Percentiles rank a stretch among this genome's conserved stretches.
These are phyloP conservation scores for Podaxis carcinomalis DNA, from an alignment of 768 basidiomycete species.

Conservation along the genomic window DNA sequence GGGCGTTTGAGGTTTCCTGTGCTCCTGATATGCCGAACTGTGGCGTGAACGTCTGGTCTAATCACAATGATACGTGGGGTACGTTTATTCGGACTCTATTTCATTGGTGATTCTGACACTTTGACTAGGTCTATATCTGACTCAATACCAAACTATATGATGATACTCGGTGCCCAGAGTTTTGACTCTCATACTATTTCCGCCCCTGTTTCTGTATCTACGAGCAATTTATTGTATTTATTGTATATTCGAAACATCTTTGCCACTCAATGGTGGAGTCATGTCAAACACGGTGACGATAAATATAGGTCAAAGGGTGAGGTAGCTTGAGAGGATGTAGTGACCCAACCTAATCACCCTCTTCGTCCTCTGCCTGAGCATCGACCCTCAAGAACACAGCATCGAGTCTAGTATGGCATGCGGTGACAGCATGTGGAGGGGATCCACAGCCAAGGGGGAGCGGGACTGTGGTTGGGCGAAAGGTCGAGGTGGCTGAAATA, in stretches of 20 bases:
- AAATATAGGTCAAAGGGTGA: no score
- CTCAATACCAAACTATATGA: constrained; percentile 22
- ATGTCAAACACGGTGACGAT: not conserved
- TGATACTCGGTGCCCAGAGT: not conserved
- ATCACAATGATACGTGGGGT: constrained; percentile 28
- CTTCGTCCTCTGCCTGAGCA: no score
- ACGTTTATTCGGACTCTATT: constrained; percentile 6
- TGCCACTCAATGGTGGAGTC: not conserved
- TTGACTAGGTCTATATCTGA: constrained; percentile 21
- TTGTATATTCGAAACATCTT: not conserved
- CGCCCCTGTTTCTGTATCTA: not conserved
- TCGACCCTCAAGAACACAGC: no score
- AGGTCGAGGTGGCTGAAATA: no score
- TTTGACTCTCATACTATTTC: no score
- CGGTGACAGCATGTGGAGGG: no score
- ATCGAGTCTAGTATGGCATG: no score
- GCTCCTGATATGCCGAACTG: constrained; percentile 17
- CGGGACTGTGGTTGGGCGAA: no score
- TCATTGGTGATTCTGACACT: not conserved
- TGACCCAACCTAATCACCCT: no score
- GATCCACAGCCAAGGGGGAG: no score
- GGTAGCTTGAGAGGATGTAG: no score
- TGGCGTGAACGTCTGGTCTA: constrained; percentile 25
- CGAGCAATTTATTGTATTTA: not conserved
- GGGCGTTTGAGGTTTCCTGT: constrained; percentile 24